Evolutionary conservation across 2,329 filamentous ascomycete species (phyloP), one percentile per base, ranked within the genome.

Genomic region (Diplodia seriata): DNA sequence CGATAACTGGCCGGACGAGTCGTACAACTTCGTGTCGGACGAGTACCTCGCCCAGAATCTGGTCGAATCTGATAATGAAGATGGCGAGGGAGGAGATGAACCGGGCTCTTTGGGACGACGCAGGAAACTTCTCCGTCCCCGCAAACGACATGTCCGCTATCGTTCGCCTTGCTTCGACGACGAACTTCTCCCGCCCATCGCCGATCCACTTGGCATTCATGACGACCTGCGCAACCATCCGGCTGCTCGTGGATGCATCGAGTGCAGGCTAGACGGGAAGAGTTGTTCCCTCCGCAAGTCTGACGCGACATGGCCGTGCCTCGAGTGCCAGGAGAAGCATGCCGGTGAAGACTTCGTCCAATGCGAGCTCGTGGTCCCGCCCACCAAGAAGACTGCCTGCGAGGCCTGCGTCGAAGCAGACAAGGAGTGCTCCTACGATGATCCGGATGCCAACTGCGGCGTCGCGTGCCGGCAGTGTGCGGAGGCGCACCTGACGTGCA

Each of bases 151-250:
- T 12, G n/a, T 67, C 23, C 54, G 43, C 3, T 67, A 67, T 40
- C 11, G 20, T 36, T 29, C 43, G 4, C 33, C 65, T 4, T 23
- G 15, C 6, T 18, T 6, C 12, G 40, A 51, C 26, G 55, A 67
- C 4, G 53, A 49, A 4, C 61, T 61, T 31, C 59, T 61, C 31
- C 59, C 33, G 15, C 70, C 71, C 0, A 70, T 78, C 18, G 63
- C 70, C 8, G 76, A 78, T 64, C 75, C 76, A 3, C 11, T 38
- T 0, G 62, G 62, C 20, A 20, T 72, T 15, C 6, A 72, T 0
- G 70, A 75, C n/a, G 76, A 77, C 43, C 62, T 79, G 1, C 76
- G 74, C 4, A 76, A 77, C 1, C 70, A 78, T 33, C 77, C 79
- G 6, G 72, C 55, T 4, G 73, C 75, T 12, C 73, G 77, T 50